Conservation (phyloP, 768 basidiomycete genomes). For the Roridomyces roridus region DNA sequence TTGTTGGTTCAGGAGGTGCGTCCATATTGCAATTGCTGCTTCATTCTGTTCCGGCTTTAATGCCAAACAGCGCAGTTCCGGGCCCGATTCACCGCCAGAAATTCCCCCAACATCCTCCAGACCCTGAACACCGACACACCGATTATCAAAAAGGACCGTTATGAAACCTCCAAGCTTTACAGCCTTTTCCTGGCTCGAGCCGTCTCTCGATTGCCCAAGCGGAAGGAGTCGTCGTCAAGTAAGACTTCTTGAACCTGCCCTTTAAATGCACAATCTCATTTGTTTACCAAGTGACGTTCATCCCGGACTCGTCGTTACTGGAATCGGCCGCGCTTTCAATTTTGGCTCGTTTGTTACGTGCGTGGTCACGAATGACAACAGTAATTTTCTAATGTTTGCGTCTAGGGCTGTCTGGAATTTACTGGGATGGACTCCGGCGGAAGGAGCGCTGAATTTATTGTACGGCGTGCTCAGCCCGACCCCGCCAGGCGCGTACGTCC, state of each 20-base stretch:
- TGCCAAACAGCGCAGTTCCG: not conserved
- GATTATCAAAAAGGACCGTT: not conserved
- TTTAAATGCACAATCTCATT: not conserved
- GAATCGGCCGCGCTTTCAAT: not conserved
- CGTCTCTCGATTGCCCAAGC: constrained; percentile 7
- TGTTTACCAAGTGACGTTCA: constrained; percentile 1
- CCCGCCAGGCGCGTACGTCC: constrained; percentile 5
- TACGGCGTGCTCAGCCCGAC: constrained; percentile 8
- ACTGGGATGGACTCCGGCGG: not conserved
- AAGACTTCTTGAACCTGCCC: not conserved
- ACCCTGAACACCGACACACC: constrained; percentile 9
- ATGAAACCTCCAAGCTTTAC: constrained; percentile 15
- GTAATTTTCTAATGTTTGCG: not conserved
- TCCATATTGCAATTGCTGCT: not conserved
- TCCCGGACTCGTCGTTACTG: constrained; percentile 10
- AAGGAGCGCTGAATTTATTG: constrained; percentile 10
- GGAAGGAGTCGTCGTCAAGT: constrained; percentile 20
- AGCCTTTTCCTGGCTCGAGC: constrained; percentile 1
- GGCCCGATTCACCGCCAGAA: not conserved
- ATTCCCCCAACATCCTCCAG: constrained; percentile 1
- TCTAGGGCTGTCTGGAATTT: not conserved
- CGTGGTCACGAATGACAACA: not conserved
- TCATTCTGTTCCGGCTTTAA: not conserved
- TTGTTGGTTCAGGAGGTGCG: constrained; percentile 14
- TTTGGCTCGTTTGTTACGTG: not conserved